Conservation (phyloP, 441 rosid genomes). For the Theobroma grandiflorum region DNA sequence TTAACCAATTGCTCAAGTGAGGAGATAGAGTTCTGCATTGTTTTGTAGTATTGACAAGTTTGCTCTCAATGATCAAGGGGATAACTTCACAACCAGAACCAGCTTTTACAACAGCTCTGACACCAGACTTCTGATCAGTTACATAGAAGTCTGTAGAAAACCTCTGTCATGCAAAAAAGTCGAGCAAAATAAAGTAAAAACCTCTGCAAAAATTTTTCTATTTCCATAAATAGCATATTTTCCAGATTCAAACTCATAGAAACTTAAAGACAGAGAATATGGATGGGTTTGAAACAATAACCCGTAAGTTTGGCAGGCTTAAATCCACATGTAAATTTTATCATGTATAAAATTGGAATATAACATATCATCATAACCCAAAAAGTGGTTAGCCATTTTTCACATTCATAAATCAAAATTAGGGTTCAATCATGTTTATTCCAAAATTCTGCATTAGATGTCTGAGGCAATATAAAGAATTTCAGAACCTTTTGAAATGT, state of each 20-base stretch:
- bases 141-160: conserved; percentile 62
- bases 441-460: background rate
- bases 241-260: background rate
- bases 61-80: conserved; percentile 54
- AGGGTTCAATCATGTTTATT: background rate
- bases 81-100: conserved; percentile 51
- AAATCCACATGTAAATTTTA: background rate
- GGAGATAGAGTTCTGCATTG: conserved; percentile 47
- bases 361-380: background rate
- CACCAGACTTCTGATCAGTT: conserved; percentile 56
- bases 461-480: background rate
- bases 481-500: background rate
- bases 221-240: background rate
- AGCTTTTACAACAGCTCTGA: conserved; percentile 57
- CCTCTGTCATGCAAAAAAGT: conserved; percentile 49
- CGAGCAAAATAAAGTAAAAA: conserved; percentile 30
- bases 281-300: background rate
- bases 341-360: background rate
- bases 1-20: conserved; percentile 55
- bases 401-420: background rate
- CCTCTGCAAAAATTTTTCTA: background rate
- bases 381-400: background rate
- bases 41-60: conserved; percentile 51
- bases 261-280: background rate
- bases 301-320: background rate